Evolutionary conservation across 2,329 filamentous ascomycete species (phyloP).

Genomic region (Talaromyces sp.): DNA sequence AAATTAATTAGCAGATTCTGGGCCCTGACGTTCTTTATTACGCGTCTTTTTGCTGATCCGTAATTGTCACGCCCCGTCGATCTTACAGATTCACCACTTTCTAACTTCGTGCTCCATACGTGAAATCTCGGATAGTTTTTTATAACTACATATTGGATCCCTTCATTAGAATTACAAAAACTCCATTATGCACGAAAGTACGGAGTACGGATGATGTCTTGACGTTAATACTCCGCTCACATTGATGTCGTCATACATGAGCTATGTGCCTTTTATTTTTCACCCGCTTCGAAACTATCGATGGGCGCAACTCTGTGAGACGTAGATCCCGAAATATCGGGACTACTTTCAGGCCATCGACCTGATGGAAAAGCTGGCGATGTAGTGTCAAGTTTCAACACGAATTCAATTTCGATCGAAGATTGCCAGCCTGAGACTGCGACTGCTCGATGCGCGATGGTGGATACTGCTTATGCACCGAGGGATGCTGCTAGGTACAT

Average conservation of each 20-base stretch:
- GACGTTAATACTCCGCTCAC: constrained; percentile 1
- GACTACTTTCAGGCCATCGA: neutral
- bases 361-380: neutral
- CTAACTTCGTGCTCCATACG: neutral
- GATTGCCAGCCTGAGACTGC: neutral
- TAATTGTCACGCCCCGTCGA: neutral
- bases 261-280: neutral
- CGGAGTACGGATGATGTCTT: neutral
- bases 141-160: neutral
- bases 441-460: neutral
- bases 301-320: neutral
- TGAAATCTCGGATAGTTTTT: neutral
- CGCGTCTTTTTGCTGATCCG: constrained; percentile 10
- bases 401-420: neutral
- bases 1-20: neutral
- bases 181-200: neutral
- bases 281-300: neutral
- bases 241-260: neutral
- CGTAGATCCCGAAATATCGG: constrained; percentile 10
- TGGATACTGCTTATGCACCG: neutral
- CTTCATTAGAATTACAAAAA: neutral
- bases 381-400: neutral
- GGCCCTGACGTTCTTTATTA: constrained; percentile 3
- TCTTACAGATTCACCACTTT: neutral
- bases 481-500: neutral